Evolutionary conservation across 768 basidiomycete genomes (phyloP).

Genomic region (Lactarius evosmus): DNA sequence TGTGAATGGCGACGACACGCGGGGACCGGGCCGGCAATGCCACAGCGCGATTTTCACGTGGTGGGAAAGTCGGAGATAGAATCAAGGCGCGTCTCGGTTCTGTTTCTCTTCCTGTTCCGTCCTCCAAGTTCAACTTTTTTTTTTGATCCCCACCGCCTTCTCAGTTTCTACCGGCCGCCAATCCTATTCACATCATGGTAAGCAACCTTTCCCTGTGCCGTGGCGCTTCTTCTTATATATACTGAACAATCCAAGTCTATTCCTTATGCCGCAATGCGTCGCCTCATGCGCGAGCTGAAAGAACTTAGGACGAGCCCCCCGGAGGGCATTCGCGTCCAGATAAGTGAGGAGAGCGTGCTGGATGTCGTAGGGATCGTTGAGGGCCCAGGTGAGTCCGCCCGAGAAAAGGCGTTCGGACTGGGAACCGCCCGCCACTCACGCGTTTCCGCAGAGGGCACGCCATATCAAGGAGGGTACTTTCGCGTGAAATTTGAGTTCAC

Average conservation of each 20-base stretch:
- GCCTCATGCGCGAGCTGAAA: constrained; percentile 81
- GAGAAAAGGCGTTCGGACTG: neutral
- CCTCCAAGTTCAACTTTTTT: constrained; percentile 5
- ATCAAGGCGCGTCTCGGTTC: neutral
- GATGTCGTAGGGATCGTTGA: constrained; percentile 86
- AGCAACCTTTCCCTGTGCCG: neutral
- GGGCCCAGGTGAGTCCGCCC: constrained; percentile 71
- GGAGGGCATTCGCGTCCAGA: constrained; percentile 87
- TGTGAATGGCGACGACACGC: no score
- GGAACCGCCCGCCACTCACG: constrained; percentile 21
- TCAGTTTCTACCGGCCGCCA: neutral
- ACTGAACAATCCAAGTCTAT: constrained; percentile 35
- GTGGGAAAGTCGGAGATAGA: neutral
- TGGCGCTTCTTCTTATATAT: neutral
- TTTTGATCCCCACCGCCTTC: neutral
- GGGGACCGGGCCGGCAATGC: neutral
- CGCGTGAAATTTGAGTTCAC: constrained; percentile 82
- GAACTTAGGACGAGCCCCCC: constrained; percentile 80
- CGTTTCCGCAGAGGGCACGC: constrained; percentile 51
- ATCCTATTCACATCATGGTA: constrained; percentile 14
- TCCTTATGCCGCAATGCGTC: constrained; percentile 64
- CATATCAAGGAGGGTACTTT: constrained; percentile 72
- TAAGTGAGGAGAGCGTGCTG: constrained; percentile 84
- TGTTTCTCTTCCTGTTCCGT: neutral
- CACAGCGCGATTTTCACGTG: neutral